Percentiles rank a stretch among this genome's conserved stretches.
phyloP scores from a whole-genome alignment of 305 asterid genomes.

The Plantago lanceolata region DNA sequence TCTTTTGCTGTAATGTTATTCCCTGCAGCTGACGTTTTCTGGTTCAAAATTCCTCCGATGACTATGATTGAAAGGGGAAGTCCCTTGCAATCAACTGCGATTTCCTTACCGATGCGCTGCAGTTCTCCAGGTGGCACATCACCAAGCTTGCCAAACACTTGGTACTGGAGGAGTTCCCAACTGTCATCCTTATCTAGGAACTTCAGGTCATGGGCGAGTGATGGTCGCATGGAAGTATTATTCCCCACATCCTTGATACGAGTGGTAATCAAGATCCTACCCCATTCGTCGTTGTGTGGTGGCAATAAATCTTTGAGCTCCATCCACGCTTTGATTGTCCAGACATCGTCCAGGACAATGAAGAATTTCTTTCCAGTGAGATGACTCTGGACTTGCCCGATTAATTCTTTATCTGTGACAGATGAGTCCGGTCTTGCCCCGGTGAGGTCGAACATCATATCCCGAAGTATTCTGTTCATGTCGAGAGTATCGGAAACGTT shows the following conservation, averaged over 20 bases:
- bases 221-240: neutral
- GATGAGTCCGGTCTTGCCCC: neutral
- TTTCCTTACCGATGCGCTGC: neutral
- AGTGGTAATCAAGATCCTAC: neutral
- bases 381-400: neutral
- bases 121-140: neutral
- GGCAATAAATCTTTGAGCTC: neutral
- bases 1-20: neutral
- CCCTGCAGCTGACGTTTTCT: neutral
- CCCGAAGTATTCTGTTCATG: neutral
- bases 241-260: neutral
- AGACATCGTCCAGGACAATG: neutral
- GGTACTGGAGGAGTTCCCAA: constrained; percentile 6
- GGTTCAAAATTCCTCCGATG: neutral
- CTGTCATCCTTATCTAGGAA: neutral
- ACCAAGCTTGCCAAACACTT: neutral
- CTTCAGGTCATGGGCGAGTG: neutral
- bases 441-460: neutral
- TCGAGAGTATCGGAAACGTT: constrained; percentile 26
- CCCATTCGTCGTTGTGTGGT: neutral
- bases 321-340: neutral
- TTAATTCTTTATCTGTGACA: neutral
- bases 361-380: neutral
- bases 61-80: neutral
- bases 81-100: neutral